These are phyloP conservation scores for Catharanthus roseus DNA, from an alignment of 257 asterid genomes.

Conservation along the genomic window DNA sequence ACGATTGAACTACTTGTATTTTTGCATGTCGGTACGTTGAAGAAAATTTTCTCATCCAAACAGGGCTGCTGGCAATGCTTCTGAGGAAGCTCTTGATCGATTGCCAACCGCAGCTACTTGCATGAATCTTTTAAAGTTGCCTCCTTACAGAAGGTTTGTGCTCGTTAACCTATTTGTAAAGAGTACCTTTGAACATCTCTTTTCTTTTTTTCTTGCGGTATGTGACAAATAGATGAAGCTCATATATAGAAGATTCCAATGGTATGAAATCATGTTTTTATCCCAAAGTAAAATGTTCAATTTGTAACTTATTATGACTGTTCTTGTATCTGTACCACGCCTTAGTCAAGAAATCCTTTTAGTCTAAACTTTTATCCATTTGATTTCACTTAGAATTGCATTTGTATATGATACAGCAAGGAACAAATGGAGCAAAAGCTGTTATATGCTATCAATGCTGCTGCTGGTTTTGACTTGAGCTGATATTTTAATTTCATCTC, in stretches of 20 bases:
- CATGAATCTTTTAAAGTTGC: constrained; percentile 97
- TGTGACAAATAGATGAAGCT: background rate
- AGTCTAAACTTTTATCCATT: background rate
- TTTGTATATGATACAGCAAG: constrained; percentile 48
- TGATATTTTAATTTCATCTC: constrained; percentile 28
- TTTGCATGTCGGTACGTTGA: background rate
- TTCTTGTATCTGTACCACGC: too few relatives aligned
- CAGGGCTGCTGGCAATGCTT: constrained; percentile 88
- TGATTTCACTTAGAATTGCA: background rate
- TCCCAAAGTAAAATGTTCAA: too few relatives aligned
- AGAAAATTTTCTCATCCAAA: constrained; percentile 1
- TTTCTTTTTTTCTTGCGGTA: background rate
- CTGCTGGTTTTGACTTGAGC: constrained; percentile 95
- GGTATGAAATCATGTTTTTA: background rate
- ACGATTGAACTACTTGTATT: background rate
- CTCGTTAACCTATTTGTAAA: background rate
- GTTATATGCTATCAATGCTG: constrained; percentile 76
- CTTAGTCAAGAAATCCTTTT: background rate
- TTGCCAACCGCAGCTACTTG: constrained; percentile 97
- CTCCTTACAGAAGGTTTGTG: constrained; percentile 86
- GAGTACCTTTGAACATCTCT: too few relatives aligned
- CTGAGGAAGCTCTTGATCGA: constrained; percentile 84
- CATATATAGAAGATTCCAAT: background rate
- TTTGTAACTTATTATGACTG: too few relatives aligned
- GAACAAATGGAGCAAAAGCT: constrained; percentile 86